Evolutionary conservation across 2,329 filamentous ascomycete genomes (phyloP).

Genomic region (Xylaria sp.): DNA sequence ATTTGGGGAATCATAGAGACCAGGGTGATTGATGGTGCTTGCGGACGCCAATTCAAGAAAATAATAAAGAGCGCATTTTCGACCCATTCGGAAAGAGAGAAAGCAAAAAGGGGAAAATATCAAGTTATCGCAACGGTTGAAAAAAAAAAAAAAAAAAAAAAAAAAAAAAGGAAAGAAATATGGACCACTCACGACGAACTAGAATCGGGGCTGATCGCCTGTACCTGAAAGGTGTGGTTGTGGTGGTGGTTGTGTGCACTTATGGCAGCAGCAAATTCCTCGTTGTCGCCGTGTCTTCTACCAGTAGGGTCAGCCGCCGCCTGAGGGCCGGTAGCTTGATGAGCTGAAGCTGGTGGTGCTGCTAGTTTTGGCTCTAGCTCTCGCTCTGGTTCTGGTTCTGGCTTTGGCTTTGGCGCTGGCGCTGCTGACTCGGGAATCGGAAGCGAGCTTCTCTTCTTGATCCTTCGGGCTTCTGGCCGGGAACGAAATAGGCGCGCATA

Average conservation of each 20-base stretch:
- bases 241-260: not conserved
- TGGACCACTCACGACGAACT: conserved; percentile 42
- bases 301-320: conserved; percentile 4
- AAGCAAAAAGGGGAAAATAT: conserved; percentile 8
- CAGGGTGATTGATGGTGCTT: not conserved
- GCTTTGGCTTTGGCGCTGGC: not conserved
- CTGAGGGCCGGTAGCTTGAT: conserved; percentile 17
- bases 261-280: conserved; percentile 6
- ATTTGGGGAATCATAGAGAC: not conserved
- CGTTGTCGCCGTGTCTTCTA: conserved; percentile 8
- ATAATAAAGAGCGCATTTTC: conserved; percentile 27
- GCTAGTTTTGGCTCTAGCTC: conserved; percentile 7
- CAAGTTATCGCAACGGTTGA: not conserved
- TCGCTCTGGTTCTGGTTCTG: conserved; percentile 14
- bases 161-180: conserved; percentile 9
- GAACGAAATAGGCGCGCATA: conserved; percentile 42
- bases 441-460: conserved; percentile 43
- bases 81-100: conserved; percentile 38
- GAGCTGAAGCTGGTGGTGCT: conserved; percentile 11
- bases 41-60: conserved; percentile 10
- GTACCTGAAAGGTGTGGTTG: conserved; percentile 16
- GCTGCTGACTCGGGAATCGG: conserved; percentile 20
- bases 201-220: conserved; percentile 36
- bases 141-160: conserved; percentile 9
- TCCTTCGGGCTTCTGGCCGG: conserved; percentile 41